Conservation (phyloP, 768 basidiomycete genomes). For the Cystofilobasidium capitatum region DNA sequence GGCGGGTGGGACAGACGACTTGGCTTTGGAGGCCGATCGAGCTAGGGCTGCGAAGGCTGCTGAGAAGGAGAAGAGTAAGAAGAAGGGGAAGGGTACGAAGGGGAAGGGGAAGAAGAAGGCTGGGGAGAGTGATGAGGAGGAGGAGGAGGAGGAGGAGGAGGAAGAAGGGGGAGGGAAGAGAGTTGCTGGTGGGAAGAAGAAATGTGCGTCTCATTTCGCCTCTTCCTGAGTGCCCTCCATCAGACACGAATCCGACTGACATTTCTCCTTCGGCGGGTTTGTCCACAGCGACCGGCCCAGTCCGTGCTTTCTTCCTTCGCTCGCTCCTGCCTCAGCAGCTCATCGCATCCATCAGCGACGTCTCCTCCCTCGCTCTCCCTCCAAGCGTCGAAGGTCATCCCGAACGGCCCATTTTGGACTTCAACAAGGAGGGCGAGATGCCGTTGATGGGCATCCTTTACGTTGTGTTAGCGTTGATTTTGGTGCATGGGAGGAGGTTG, state of each 20-base stretch:
- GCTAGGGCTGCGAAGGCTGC: no score
- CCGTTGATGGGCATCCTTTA: slow-evolving; percentile 61
- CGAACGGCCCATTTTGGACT: slow-evolving; percentile 42
- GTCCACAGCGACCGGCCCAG: slow-evolving; percentile 50
- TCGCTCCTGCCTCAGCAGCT: slow-evolving; percentile 57
- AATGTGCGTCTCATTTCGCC: slow-evolving; percentile 43
- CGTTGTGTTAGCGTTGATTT: slow-evolving; percentile 68
- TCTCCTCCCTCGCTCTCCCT: slow-evolving; percentile 50
- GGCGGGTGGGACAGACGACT: slow-evolving; percentile 8
- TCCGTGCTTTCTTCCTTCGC: slow-evolving; percentile 75
- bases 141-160: slow-evolving; percentile 38
- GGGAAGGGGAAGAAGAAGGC: slow-evolving; percentile 45
- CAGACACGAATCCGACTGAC: not conserved
- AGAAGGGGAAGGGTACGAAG: slow-evolving; percentile 1
- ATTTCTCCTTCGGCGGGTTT: slow-evolving; percentile 12
- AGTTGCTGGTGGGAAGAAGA: slow-evolving; percentile 57
- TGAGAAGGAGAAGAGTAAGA: slow-evolving; percentile 9
- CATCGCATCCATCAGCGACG: slow-evolving; percentile 40
- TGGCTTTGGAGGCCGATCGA: no score
- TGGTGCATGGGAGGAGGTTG: slow-evolving; percentile 65
- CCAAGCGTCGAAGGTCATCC: slow-evolving; percentile 47
- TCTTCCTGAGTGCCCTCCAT: not conserved
- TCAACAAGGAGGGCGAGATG: slow-evolving; percentile 45
- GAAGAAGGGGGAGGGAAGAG: slow-evolving; percentile 41
- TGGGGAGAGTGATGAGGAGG: slow-evolving; percentile 46